Evolutionary conservation across 164 flowering plant species (phyloP).

Genomic region (Berberis vulgaris): DNA sequence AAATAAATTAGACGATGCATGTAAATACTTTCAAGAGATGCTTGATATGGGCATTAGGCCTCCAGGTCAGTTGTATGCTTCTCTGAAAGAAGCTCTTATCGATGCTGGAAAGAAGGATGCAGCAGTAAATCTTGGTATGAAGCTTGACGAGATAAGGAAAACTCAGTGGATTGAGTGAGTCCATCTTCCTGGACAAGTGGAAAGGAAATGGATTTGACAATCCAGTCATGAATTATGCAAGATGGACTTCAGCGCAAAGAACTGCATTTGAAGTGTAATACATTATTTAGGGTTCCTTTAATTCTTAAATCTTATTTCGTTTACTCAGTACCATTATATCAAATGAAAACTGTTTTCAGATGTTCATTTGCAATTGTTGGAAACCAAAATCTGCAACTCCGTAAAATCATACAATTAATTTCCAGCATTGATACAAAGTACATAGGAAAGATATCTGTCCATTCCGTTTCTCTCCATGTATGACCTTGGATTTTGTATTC

Average conservation of each 20-base stretch:
- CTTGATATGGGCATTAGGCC: constrained; percentile 75
- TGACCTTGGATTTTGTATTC: constrained; percentile 10
- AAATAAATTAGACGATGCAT: constrained; percentile 61
- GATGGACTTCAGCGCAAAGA: too few species aligned
- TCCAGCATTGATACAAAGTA: neutral
- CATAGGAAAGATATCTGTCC: neutral
- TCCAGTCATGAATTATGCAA: too few species aligned
- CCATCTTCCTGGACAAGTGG: neutral
- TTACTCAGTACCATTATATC: too few species aligned
- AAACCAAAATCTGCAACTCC: too few species aligned
- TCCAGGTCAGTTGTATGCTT: constrained; percentile 51
- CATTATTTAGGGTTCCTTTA: too few species aligned
- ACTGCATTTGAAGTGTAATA: too few species aligned
- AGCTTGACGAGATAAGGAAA: constrained; percentile 49
- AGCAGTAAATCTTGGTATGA: constrained; percentile 33
- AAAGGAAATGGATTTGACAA: too few species aligned
- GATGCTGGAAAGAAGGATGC: constrained; percentile 54
- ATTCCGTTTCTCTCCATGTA: neutral
- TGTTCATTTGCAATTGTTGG: too few species aligned
- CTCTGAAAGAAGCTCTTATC: constrained; percentile 57
- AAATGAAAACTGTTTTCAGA: too few species aligned
- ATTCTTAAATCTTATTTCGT: too few species aligned
- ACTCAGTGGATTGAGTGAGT: constrained; percentile 31
- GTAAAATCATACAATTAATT: neutral
- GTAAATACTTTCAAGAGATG: constrained; percentile 71